Evolutionary conservation across 345 rosid genomes (phyloP).

Genomic region (Tarenaya hassleriana): DNA sequence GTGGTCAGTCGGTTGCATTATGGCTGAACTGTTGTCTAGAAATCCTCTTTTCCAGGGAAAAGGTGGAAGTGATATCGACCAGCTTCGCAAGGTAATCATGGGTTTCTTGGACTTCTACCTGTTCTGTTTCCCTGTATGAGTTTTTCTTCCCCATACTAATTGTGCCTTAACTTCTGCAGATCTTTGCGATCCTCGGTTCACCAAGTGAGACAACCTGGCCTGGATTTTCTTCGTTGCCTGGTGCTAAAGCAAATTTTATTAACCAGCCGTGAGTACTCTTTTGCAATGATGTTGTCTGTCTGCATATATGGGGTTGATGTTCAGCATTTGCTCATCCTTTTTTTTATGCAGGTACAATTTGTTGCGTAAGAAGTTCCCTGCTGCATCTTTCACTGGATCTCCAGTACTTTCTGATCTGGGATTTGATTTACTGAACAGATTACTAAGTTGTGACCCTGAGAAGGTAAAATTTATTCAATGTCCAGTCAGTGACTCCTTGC

Average conservation of each 20-base stretch:
- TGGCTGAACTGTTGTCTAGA: conserved; percentile 76
- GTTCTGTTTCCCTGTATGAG: neutral
- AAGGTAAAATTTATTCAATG: conserved; percentile 32
- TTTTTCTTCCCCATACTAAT: conserved; percentile 8
- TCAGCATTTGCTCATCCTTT: conserved; percentile 16
- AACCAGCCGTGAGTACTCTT: conserved; percentile 50
- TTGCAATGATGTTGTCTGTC: neutral
- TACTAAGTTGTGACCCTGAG: conserved; percentile 63
- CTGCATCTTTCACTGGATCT: conserved; percentile 58
- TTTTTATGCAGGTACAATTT: conserved; percentile 50
- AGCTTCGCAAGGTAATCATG: conserved; percentile 56
- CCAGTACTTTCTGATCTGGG: conserved; percentile 72
- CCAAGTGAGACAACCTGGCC: conserved; percentile 72
- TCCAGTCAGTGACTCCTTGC: conserved; percentile 48
- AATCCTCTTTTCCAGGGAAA: conserved; percentile 69
- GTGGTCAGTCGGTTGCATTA: conserved; percentile 94
- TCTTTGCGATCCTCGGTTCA: conserved; percentile 68
- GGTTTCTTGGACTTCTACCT: neutral
- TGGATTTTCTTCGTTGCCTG: conserved; percentile 51
- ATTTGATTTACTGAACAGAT: conserved; percentile 63
- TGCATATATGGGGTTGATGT: neutral
- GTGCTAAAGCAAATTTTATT: conserved; percentile 65
- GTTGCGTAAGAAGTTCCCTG: conserved; percentile 78
- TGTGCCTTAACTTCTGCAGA: conserved; percentile 34
- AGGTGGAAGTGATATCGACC: conserved; percentile 50